phyloP scores from a whole-genome alignment of 352 stramenopile genomes.

The Thalassiosira mediterranea region DNA sequence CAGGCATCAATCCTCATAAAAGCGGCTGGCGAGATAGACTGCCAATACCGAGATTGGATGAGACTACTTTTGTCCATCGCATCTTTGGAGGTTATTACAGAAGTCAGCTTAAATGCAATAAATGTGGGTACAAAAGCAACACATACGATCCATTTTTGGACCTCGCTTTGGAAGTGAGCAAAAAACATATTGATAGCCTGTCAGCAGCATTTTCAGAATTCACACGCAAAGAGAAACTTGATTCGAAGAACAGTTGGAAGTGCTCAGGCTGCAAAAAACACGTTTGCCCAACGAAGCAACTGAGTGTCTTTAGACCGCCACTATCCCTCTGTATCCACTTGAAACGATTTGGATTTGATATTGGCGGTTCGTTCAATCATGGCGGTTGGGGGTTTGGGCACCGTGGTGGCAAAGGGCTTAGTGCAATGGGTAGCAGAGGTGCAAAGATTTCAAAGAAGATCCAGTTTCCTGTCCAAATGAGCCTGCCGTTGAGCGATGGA shows the following conservation, averaged over 20 bases:
- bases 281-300: conserved; percentile 77
- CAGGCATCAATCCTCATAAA: conserved; percentile 65
- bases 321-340: conserved; percentile 82
- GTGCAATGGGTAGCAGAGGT: conserved; percentile 39
- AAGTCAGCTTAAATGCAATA: conserved; percentile 79
- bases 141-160: conserved; percentile 86
- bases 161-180: conserved; percentile 77
- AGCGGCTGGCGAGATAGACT: conserved; percentile 56
- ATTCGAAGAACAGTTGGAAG: conserved; percentile 82
- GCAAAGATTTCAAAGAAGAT: conserved; percentile 79
- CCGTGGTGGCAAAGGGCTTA: conserved; percentile 40
- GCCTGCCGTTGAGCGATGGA: conserved; percentile 77
- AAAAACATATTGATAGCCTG: conserved; percentile 69
- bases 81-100: conserved; percentile 83
- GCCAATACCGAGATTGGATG: conserved; percentile 54
- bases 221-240: conserved; percentile 68
- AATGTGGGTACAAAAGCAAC: conserved; percentile 77
- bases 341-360: conserved; percentile 82
- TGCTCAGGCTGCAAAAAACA: conserved; percentile 80
- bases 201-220: conserved; percentile 67
- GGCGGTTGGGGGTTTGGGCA: conserved; percentile 40
- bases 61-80: conserved; percentile 69
- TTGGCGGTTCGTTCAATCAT: conserved; percentile 44
- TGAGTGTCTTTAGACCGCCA: conserved; percentile 76
- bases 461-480: conserved; percentile 68